Percentiles rank a stretch among this genome's conserved stretches.
Conservation (phyloP, 2,329 filamentous ascomycete species). For the Boeremia lycopersici region DNA sequence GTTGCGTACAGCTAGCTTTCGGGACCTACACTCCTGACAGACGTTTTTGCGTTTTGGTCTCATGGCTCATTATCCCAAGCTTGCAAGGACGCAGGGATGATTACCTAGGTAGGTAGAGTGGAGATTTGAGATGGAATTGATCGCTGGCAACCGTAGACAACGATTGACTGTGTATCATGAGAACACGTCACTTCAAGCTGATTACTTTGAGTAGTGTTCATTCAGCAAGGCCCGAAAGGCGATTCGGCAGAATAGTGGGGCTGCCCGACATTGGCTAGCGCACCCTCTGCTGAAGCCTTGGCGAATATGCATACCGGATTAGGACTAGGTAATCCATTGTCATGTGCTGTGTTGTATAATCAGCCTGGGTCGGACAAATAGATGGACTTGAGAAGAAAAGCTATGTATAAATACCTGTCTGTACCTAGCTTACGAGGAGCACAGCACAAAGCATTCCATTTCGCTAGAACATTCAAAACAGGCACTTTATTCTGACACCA, state of each 20-base stretch:
- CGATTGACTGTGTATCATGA: too few relatives aligned
- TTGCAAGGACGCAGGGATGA: background rate
- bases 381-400: background rate
- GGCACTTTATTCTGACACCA: too few relatives aligned
- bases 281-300: background rate
- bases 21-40: background rate
- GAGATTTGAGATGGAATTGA: background rate
- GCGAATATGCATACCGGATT: background rate
- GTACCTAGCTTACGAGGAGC: background rate
- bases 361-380: background rate
- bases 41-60: background rate
- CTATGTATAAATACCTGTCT: background rate
- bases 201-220: background rate
- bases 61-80: background rate
- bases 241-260: background rate
- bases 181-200: background rate
- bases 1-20: background rate
- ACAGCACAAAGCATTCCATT: too few relatives aligned
- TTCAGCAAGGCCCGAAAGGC: background rate
- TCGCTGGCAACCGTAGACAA: background rate
- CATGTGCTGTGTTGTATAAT: background rate
- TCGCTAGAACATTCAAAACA: too few relatives aligned
- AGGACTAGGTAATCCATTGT: background rate
- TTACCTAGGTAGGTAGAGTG: background rate
- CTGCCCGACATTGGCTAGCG: background rate